Evolutionary conservation across 352 stramenopile genomes (phyloP), one percentile per base, ranked within the genome.

Genomic region (Phytophthora pseudosyringae): DNA sequence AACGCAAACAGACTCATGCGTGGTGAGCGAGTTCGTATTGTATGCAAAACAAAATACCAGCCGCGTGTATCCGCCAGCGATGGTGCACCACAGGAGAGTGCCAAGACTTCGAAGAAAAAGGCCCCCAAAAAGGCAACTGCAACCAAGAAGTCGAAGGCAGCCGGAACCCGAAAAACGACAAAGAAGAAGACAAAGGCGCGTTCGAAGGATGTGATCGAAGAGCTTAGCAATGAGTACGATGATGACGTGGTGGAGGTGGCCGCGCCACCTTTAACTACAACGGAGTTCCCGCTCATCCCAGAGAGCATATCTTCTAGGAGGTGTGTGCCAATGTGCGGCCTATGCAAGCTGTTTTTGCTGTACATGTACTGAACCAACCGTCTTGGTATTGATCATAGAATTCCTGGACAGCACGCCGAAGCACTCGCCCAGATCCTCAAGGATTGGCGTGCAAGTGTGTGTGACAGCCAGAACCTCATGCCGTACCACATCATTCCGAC

Each of bases 401-500:
- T 96, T 38, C 80, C 88, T 18, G 59, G 80, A 39, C 50, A 77
- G 9, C 84, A 96, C 46, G 84, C 89, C 12, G 83, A 93, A 43
- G 72, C 83, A 16, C 61, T 96, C 32, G 83, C 83, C 2, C 88
- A 94, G 44, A 56, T 96, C 16, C 71, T 96, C 11, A 94, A 94
- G 65, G 88, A 96, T 63, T 96, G 88, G 88, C 84, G 88, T 47
- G 88, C 86, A 21, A 93, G 76, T 45, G 86, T 94, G 11, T 96
- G 88, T 54, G 88, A 96, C 67, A 93, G 80, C 51, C 86, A 88
- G 33, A 92, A 93, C 51, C 69, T 90, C 33, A 96, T 96, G 88
- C 88, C 88, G 49, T 96, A 96, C 48, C 88, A 96, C 32, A 96
- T 96, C 49, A 67, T 96, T 25, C 81, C 88, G 2, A 96, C 86